Conservation (phyloP, 768 basidiomycete genomes). For the Pleurotus pulmonarius region DNA sequence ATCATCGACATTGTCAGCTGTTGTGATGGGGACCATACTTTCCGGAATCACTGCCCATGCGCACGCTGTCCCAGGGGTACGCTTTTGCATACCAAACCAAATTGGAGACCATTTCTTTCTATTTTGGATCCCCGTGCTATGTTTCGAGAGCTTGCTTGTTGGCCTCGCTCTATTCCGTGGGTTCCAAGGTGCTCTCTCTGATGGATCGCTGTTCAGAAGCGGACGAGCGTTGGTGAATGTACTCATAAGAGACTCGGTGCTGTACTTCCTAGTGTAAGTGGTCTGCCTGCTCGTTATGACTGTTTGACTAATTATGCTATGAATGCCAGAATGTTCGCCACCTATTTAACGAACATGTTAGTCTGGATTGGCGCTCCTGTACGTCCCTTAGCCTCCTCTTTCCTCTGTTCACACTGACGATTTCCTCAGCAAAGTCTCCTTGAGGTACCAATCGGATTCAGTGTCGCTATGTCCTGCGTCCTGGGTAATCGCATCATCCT, state of each 20-base stretch:
- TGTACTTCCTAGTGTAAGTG: conserved; percentile 57
- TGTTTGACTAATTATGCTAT: neutral
- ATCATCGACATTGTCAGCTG: conserved; percentile 35
- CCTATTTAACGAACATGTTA: conserved; percentile 49
- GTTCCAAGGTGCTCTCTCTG: conserved; percentile 36
- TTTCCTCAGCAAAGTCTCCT: conserved; percentile 30
- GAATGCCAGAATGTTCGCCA: conserved; percentile 44
- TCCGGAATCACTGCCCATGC: conserved; percentile 25
- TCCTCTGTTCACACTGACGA: neutral
- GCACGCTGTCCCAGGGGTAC: conserved; percentile 16
- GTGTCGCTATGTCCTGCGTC: conserved; percentile 54
- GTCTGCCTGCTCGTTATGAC: neutral
- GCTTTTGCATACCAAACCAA: conserved; percentile 38
- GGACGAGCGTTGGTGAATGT: conserved; percentile 43
- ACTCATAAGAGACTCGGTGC: conserved; percentile 52
- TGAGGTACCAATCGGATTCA: conserved; percentile 56
- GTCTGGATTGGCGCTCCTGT: conserved; percentile 35
- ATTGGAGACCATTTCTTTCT: conserved; percentile 43
- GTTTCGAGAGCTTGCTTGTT: conserved; percentile 52
- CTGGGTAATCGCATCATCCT: conserved; percentile 54
- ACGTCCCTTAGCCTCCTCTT: conserved; percentile 12
- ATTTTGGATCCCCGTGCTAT: conserved; percentile 60
- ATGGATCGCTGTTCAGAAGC: conserved; percentile 33
- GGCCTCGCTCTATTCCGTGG: conserved; percentile 46
- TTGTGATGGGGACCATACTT: conserved; percentile 45